Percentiles rank a stretch among this genome's conserved stretches.
These are phyloP conservation scores for Cinnamomum chago DNA, from an alignment of 164 flowering plant genomes.

Conservation along the genomic window DNA sequence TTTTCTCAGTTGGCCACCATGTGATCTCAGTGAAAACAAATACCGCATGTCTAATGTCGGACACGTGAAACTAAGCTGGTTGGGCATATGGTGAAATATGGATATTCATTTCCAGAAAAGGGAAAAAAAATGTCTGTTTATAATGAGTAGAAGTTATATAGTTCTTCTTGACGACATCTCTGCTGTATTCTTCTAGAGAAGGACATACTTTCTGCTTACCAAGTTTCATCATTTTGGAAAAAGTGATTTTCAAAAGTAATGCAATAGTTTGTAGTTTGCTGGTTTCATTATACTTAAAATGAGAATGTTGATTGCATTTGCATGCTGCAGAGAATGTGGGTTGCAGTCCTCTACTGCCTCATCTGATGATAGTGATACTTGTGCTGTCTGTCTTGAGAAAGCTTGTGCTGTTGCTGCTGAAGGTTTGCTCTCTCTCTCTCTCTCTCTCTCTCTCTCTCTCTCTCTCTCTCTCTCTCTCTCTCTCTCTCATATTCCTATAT, in stretches of 20 bases:
- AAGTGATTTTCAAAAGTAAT: background rate
- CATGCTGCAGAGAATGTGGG: conserved; percentile 67
- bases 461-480: background rate
- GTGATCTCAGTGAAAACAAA: background rate
- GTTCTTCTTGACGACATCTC: too few species aligned
- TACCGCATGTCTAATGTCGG: background rate
- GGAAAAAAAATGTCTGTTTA: too few species aligned
- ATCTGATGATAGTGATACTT: conserved; percentile 70
- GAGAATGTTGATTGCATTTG: background rate
- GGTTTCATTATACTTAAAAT: background rate
- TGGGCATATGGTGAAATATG: background rate
- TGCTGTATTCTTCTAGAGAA: background rate
- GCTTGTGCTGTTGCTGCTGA: conserved; percentile 89
- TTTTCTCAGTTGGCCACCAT: background rate
- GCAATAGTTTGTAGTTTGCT: background rate
- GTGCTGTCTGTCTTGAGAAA: conserved; percentile 96
- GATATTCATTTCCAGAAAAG: background rate
- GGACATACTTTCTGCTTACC: background rate
- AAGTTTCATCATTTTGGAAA: background rate
- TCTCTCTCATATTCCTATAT: background rate
- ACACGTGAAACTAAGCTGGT: background rate
- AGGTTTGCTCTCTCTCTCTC: conserved; percentile 44
- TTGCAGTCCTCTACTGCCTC: conserved; percentile 49
- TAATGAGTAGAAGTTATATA: too few species aligned
- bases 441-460: background rate